Base-by-base conservation (phyloP, 495 filamentous ascomycete genomes). In the Daldinia bambusicola region DNA sequence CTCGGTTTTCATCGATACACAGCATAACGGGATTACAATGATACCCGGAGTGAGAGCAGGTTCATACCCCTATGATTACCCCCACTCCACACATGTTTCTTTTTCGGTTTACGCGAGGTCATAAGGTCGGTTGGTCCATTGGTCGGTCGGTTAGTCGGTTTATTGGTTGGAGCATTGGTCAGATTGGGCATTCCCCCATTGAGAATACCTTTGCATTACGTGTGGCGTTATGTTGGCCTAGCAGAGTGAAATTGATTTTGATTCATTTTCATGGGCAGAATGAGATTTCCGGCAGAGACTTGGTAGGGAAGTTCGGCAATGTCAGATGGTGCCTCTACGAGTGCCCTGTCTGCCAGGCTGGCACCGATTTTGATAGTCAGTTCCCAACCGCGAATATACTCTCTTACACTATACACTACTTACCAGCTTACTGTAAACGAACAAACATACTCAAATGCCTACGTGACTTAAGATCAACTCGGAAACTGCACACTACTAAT, bases 11-110 rank as follows among this genome's bases (percentile, higher is more conserved):
- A 56, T 68, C 70, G 66, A 72, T 51, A 70, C 74, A 77, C 74
- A 67, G 71, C 79, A 77, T 77, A 67, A 74, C 43, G 69, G 70
- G 67, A 64, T 68, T 75, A 41, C 71, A 73, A 66, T 80, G 79
- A 81, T 81, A 81, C 79, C 78, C 79, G 78, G 79, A 80, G 79
- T 73, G 60, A 67, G 60, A 67, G 62, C 60, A 72, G 69, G 67
- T 70, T 66, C 64, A 57, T 73, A 75, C 20, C 62, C 56, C 38
- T 26, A 70, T 55, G 68, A 65, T 77, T 72, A 73, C 76, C 76
- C 76, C 76, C 71, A 78, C 76, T 77, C 67, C 75, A 78, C 69
- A 66, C 70, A 70, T 63, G 38, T 68, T 73, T 63, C 66, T 58
- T 61, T 66, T 76, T 70, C 41, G 34, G 43, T 58, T 34, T 61